Conservation (phyloP, 139 green algal genomes). For the Chlorella sp. region DNA sequence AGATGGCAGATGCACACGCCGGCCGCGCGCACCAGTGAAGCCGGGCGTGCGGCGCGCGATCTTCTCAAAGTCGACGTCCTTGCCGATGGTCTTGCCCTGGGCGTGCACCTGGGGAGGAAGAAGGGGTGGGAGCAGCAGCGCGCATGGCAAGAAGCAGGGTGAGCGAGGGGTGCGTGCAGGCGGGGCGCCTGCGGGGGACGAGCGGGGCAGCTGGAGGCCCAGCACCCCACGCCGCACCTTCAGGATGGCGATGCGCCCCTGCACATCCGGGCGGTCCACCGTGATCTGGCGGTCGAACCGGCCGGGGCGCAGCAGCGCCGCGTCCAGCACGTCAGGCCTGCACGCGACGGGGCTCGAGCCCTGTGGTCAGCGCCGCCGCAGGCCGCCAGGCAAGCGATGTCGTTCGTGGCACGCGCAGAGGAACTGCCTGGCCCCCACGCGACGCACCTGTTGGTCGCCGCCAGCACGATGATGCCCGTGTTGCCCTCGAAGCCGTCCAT, state of each 20-base stretch:
- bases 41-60: slow-evolving; percentile 95
- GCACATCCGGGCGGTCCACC: slow-evolving; percentile 90
- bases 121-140: neutral
- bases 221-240: slow-evolving; percentile 39
- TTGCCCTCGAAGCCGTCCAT: slow-evolving; percentile 99
- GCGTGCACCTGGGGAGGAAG: slow-evolving; percentile 82
- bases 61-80: slow-evolving; percentile 98
- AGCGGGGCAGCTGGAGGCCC: no score
- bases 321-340: slow-evolving; percentile 98
- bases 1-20: neutral
- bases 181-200: neutral
- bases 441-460: slow-evolving; percentile 97
- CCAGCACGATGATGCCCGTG: slow-evolving; percentile 75
- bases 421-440: no score
- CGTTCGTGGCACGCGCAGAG: no score
- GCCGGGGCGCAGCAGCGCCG: slow-evolving; percentile 95
- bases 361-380: no score
- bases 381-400: no score
- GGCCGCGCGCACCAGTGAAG: slow-evolving; percentile 34
- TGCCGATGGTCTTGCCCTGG: slow-evolving; percentile 94
- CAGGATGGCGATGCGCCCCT: slow-evolving; percentile 93
- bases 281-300: slow-evolving; percentile 98
- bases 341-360: no score
- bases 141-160: neutral
- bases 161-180: neutral